phyloP scores from a whole-genome alignment of 441 rosid species.

The Erysimum cheiri region DNA sequence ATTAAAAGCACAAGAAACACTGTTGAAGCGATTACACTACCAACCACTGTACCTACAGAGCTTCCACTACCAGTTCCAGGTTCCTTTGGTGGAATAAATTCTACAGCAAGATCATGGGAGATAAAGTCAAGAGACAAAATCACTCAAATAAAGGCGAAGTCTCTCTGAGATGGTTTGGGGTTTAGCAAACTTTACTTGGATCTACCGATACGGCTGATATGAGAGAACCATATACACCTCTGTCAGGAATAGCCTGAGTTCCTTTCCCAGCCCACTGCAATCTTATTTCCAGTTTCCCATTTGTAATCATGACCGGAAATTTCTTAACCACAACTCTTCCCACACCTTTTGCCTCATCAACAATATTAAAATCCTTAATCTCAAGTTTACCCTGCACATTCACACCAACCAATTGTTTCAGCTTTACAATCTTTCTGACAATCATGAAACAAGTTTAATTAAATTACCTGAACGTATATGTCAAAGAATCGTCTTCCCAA shows the following conservation, averaged over 20 bases:
- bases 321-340: slow-evolving; percentile 44
- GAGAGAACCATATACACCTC: slow-evolving; percentile 69
- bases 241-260: slow-evolving; percentile 51
- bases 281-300: slow-evolving; percentile 55
- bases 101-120: slow-evolving; percentile 42
- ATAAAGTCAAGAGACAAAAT: slow-evolving; percentile 10
- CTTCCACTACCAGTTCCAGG: slow-evolving; percentile 26
- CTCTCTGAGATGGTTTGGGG: slow-evolving; percentile 6
- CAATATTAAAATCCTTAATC: slow-evolving; percentile 55
- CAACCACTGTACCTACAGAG: slow-evolving; percentile 49
- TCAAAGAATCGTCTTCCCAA: slow-evolving; percentile 67
- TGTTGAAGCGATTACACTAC: slow-evolving; percentile 47
- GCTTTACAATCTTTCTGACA: slow-evolving; percentile 10
- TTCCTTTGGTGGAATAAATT: slow-evolving; percentile 48
- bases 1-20: slow-evolving; percentile 45
- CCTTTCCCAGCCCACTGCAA: slow-evolving; percentile 71
- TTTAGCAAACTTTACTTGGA: slow-evolving; percentile 43
- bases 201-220: slow-evolving; percentile 60
- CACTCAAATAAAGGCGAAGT: neutral
- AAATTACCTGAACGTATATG: slow-evolving; percentile 62
- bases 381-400: slow-evolving; percentile 47
- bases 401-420: slow-evolving; percentile 10
- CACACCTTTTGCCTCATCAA: slow-evolving; percentile 51
- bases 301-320: slow-evolving; percentile 44
- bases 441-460: neutral